Evolutionary conservation across 768 basidiomycete species (phyloP), one percentile per base, ranked within the genome.

Genomic region (Gloeopeniophorella convolvens): DNA sequence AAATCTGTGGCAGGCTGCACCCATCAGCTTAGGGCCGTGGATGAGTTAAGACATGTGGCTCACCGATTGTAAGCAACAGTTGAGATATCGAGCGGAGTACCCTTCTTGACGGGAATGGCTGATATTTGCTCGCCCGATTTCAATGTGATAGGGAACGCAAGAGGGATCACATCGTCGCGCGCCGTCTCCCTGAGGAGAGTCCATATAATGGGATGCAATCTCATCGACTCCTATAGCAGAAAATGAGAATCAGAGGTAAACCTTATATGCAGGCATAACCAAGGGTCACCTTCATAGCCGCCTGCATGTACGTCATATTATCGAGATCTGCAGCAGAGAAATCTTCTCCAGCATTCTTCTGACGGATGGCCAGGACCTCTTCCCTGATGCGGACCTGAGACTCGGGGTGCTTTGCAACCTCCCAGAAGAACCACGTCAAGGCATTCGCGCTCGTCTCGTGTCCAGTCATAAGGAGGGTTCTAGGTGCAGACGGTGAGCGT

Each of bases 151-250:
- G 50, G 50, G n/a, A 37, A 37, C 1, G 55, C 42, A 11, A 62
- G 51, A 9, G 58, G 61, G 11, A 59, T 42, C 3, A 59, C 52
- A 16, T 59, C 55, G 37, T 61, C 60, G 9, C 43, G 53, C 7
- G 23, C 21, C 1, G 61, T 53, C 36, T 49, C 35, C 10, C 56
- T 56, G 4, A 35, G 0, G 2, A 52, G 20, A 9, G 0, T 11
- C 15, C 32, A 43, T 23, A 54, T 42, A 15, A 61, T 52, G 1
- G 57, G 57, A 33, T 62, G 57, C 10, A 41, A 9, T 18, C 41
- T 41, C 33, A 43, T 42, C 26, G 34, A 15, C 16, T 49, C 48
- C 39, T 49, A 21, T 33, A n/a, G 13, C 2, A 5, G 13, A 26
- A 48, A 8, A 21, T 11, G 13, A 26, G 13, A 42, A 9, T 32